phyloP scores from a whole-genome alignment of 2,329 filamentous ascomycete species.

The Colletotrichum neosansevieriae region DNA sequence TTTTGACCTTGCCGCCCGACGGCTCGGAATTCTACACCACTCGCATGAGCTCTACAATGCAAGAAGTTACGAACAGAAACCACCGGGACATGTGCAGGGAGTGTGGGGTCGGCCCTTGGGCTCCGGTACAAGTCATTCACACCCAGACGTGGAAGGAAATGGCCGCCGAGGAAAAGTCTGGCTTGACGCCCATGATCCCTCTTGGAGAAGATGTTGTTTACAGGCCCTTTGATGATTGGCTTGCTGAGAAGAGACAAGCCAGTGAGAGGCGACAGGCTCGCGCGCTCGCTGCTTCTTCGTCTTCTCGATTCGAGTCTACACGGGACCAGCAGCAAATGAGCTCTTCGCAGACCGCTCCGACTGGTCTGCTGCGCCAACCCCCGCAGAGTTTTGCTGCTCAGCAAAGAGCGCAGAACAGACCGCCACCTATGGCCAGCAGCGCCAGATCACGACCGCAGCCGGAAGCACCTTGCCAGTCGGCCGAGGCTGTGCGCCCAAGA shows the following conservation, averaged over 20 bases:
- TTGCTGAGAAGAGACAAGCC: slow-evolving; percentile 62
- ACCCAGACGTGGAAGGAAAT: slow-evolving; percentile 75
- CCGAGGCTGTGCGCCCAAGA: slow-evolving; percentile 29
- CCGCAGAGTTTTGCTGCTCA: slow-evolving; percentile 77
- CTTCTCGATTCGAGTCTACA: slow-evolving; percentile 35
- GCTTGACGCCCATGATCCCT: slow-evolving; percentile 72
- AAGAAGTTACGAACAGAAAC: slow-evolving; percentile 62
- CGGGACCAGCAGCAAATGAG: slow-evolving; percentile 52
- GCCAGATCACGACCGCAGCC: slow-evolving; percentile 47
- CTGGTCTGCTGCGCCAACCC: slow-evolving; percentile 63
- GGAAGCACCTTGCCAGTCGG: slow-evolving; percentile 24
- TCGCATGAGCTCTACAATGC: slow-evolving; percentile 58
- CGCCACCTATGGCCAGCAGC: slow-evolving; percentile 47
- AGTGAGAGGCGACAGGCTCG: slow-evolving; percentile 61
- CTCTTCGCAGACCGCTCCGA: slow-evolving; percentile 50
- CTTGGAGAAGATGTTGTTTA: slow-evolving; percentile 73
- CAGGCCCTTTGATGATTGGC: slow-evolving; percentile 71
- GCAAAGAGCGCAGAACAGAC: slow-evolving; percentile 69
- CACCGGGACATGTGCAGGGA: slow-evolving; percentile 68
- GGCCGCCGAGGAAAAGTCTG: slow-evolving; percentile 75
- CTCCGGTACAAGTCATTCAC: slow-evolving; percentile 58
- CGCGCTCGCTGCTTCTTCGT: slow-evolving; percentile 40
- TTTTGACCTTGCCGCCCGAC: slow-evolving; percentile 69
- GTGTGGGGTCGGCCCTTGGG: slow-evolving; percentile 71
- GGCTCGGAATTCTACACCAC: slow-evolving; percentile 68